These are phyloP conservation scores for Moniliella sp. DNA, from an alignment of 1,284 basidiomycete species.

Conservation along the genomic window DNA sequence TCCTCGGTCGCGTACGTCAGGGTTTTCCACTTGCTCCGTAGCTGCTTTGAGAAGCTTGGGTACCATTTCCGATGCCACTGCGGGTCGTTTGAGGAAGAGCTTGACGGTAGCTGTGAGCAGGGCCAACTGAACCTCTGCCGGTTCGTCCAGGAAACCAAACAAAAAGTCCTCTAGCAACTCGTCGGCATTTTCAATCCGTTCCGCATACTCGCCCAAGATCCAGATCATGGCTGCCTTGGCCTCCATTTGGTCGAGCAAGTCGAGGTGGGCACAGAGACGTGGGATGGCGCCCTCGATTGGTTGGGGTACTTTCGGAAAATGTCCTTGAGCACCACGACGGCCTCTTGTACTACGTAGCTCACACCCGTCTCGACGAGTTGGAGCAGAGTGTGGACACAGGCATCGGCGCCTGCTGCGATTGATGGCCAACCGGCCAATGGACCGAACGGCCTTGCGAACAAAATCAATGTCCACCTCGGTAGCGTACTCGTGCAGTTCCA, in stretches of 20 bases:
- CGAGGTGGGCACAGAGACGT: constrained; percentile 71
- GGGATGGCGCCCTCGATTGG: constrained; percentile 80
- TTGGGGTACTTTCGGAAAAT: constrained; percentile 96
- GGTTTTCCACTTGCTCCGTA: constrained; percentile 90
- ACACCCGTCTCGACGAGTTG: constrained; percentile 78
- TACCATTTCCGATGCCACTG: constrained; percentile 66
- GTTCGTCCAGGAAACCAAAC: constrained; percentile 76
- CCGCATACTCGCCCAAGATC: constrained; percentile 91
- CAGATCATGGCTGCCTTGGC: constrained; percentile 91
- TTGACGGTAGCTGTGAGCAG: constrained; percentile 87
- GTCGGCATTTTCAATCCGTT: constrained; percentile 84
- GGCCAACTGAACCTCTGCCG: constrained; percentile 81
- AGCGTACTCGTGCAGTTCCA: constrained; percentile 92
- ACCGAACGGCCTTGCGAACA: constrained; percentile 84
- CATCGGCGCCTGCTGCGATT: constrained; percentile 73
- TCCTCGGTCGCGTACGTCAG: constrained; percentile 81
- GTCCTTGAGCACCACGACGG: constrained; percentile 88
- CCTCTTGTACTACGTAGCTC: constrained; percentile 89
- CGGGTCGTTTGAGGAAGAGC: constrained; percentile 81
- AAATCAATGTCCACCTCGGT: constrained; percentile 96
- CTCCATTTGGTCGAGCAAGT: constrained; percentile 78
- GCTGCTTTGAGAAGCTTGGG: constrained; percentile 90
- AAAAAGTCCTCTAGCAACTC: constrained; percentile 82
- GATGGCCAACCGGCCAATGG: constrained; percentile 85
- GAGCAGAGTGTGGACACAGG: constrained; percentile 68